A percentile compares a stretch with the other conserved stretches of the same genome.
Conservation (phyloP, 441 rosid genomes). For the Eruca vesicaria region DNA sequence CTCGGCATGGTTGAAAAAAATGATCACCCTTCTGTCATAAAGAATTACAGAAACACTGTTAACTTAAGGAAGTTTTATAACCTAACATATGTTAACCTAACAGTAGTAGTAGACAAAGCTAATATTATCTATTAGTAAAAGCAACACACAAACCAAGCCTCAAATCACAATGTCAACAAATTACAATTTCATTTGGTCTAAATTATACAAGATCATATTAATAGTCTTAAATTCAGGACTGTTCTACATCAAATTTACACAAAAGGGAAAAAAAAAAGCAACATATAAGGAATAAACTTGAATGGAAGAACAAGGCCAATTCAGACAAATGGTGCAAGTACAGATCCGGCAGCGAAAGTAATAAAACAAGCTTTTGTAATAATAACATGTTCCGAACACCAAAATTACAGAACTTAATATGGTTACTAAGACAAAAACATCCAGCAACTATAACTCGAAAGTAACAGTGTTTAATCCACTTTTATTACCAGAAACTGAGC, state of each 20-base stretch:
- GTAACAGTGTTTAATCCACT: background rate
- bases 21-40: conserved; percentile 10
- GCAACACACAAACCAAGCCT: conserved; percentile 2
- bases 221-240: background rate
- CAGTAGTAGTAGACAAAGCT: background rate
- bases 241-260: background rate
- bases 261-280: background rate
- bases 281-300: too few species aligned
- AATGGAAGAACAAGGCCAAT: too few species aligned
- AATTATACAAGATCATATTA: background rate
- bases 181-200: background rate
- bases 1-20: conserved; percentile 21
- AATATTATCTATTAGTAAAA: background rate
- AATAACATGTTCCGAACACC: background rate
- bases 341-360: background rate
- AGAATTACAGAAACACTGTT: background rate
- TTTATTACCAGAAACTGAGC: conserved; percentile 30
- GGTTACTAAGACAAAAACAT: background rate
- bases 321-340: background rate
- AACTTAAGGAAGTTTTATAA: background rate
- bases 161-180: background rate
- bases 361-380: background rate
- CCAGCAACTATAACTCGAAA: background rate
- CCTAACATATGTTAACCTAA: background rate
- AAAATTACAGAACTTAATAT: background rate